phyloP scores from a whole-genome alignment of 2,329 filamentous ascomycete genomes.

The Zopfia rhizophila region DNA sequence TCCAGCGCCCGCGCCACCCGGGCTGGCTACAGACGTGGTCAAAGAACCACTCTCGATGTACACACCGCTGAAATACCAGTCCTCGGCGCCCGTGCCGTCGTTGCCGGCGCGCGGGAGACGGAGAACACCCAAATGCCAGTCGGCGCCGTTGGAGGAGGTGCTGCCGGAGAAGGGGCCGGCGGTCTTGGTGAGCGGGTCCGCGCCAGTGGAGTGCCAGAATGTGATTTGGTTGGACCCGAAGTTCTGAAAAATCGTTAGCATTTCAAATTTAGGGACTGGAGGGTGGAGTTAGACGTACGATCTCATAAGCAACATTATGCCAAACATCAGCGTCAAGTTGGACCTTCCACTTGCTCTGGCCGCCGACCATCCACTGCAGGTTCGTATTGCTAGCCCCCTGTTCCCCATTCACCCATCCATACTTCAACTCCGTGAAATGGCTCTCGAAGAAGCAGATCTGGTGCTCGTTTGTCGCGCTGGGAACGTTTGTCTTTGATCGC shows the following conservation, averaged over 20 bases:
- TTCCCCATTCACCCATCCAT: slow-evolving; percentile 67
- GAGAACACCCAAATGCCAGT: slow-evolving; percentile 78
- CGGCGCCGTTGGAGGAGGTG: slow-evolving; percentile 73
- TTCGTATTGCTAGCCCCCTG: slow-evolving; percentile 62
- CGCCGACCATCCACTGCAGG: slow-evolving; percentile 72
- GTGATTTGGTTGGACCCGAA: slow-evolving; percentile 70
- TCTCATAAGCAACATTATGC: slow-evolving; percentile 81
- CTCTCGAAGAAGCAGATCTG: slow-evolving; percentile 73
- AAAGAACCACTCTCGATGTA: slow-evolving; percentile 71
- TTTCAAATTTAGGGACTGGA: neutral
- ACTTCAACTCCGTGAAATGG: slow-evolving; percentile 80
- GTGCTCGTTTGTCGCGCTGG: slow-evolving; percentile 72
- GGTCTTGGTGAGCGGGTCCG: slow-evolving; percentile 65
- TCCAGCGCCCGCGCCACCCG: too few relatives aligned
- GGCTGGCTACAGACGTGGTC: slow-evolving; percentile 46
- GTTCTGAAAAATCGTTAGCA: slow-evolving; percentile 54
- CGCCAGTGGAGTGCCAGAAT: slow-evolving; percentile 76
- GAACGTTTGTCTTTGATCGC: slow-evolving; percentile 68
- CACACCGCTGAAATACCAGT: slow-evolving; percentile 77
- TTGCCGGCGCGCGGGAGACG: slow-evolving; percentile 69
- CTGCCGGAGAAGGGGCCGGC: slow-evolving; percentile 69
- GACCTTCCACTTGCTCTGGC: slow-evolving; percentile 70
- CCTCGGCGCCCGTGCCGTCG: slow-evolving; percentile 65
- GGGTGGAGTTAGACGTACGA: slow-evolving; percentile 53
- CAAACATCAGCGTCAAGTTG: slow-evolving; percentile 71